Conservation (phyloP, 1,284 basidiomycete genomes). For the Malassezia slooffiae region DNA sequence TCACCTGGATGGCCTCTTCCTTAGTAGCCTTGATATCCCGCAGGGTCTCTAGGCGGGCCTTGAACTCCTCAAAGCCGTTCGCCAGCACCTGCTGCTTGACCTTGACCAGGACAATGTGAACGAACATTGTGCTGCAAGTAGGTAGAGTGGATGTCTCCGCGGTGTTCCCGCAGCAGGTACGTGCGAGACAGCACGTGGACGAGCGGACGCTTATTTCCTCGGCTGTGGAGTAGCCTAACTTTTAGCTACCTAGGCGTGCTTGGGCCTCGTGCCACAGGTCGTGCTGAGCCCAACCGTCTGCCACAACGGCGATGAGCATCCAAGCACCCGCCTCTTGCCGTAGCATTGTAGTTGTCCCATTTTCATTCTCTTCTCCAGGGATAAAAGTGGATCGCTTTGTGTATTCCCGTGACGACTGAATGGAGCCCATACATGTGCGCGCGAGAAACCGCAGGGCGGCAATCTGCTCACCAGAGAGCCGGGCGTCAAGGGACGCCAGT, state of each 20-base stretch:
- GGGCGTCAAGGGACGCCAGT: conserved; percentile 61
- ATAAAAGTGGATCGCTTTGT: no score
- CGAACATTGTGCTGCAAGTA: conserved; percentile 20
- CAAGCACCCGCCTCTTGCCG: conserved; percentile 60
- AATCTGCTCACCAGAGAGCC: conserved; percentile 66
- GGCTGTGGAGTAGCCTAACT: no score
- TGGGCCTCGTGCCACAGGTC: conserved; percentile 70
- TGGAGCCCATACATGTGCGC: conserved; percentile 58
- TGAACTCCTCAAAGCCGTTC: conserved; percentile 37
- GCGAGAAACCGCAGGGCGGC: conserved; percentile 65
- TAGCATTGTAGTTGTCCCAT: background rate
- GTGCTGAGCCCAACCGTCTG: conserved; percentile 68
- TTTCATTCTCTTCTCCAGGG: no score
- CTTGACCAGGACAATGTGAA: conserved; percentile 38
- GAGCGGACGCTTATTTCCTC: no score
- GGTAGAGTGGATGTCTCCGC: no score
- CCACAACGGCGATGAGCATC: conserved; percentile 65
- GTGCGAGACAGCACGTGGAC: no score
- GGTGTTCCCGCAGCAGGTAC: no score
- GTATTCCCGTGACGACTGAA: no score
- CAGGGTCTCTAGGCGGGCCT: conserved; percentile 27
- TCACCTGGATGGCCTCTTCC: conserved; percentile 24
- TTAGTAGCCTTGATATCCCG: conserved; percentile 25
- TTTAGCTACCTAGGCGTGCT: no score
- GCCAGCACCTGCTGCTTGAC: conserved; percentile 30